Percentiles rank a stretch among this genome's conserved stretches.
Evolutionary conservation across 2,329 filamentous ascomycete species (phyloP).

Genomic region (Calonectria hawksworthii): DNA sequence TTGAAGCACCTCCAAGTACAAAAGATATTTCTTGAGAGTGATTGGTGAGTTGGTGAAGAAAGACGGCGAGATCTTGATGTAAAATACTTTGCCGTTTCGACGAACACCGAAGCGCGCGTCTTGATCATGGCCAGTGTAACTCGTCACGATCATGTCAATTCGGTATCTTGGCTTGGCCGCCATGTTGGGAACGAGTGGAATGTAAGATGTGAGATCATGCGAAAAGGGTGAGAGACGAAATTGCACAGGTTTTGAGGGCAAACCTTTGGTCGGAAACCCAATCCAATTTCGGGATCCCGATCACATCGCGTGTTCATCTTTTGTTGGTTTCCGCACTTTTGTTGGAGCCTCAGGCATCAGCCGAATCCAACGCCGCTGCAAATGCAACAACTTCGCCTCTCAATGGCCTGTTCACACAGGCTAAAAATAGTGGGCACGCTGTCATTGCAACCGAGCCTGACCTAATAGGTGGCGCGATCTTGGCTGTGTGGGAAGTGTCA

Average conservation of each 20-base stretch:
- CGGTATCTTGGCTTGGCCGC: constrained; percentile 5
- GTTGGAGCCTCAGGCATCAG: too few species aligned
- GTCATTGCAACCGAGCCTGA: neutral
- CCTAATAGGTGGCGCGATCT: neutral
- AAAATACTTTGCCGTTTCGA: constrained; percentile 37
- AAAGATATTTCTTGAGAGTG: constrained; percentile 27
- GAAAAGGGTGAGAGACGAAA: too few species aligned
- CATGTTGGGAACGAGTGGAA: neutral
- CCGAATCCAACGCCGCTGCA: neutral
- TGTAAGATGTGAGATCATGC: too few species aligned
- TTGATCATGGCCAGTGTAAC: constrained; percentile 1
- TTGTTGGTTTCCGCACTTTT: too few species aligned
- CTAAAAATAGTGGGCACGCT: neutral
- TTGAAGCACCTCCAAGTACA: constrained; percentile 34
- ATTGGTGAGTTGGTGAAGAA: constrained; percentile 33
- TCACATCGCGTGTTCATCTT: too few species aligned
- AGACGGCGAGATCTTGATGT: constrained; percentile 28
- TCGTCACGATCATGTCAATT: constrained; percentile 13
- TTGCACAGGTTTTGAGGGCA: too few species aligned
- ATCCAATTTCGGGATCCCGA: too few species aligned
- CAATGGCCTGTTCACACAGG: neutral
- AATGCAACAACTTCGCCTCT: neutral
- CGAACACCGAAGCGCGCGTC: constrained; percentile 30
- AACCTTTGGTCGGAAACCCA: too few species aligned
- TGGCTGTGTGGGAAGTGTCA: neutral